These are phyloP conservation scores for Linderniella brevidens DNA, from an alignment of 257 asterid species.

Conservation along the genomic window DNA sequence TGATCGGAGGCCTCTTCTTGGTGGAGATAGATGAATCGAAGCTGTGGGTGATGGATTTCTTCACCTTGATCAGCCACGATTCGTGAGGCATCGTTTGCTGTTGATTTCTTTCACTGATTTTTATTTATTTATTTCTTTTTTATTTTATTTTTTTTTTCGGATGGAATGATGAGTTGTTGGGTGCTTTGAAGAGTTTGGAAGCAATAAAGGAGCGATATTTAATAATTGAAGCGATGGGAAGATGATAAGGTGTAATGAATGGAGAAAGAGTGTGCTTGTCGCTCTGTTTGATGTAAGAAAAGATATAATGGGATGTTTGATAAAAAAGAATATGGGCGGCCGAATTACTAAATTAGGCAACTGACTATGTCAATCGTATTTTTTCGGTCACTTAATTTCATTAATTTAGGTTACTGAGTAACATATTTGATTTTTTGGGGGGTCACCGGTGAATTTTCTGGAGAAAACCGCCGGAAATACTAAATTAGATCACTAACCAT, in stretches of 20 bases:
- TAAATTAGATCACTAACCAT: too few species aligned
- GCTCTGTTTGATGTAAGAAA: slow-evolving; percentile 30
- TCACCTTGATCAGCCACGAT: slow-evolving; percentile 61
- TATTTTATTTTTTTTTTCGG: too few species aligned
- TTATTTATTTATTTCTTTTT: slow-evolving; percentile 5
- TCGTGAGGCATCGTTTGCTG: slow-evolving; percentile 36
- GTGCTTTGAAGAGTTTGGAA: too few species aligned
- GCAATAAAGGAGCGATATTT: too few species aligned
- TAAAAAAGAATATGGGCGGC: slow-evolving; percentile 4
- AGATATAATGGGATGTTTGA: slow-evolving; percentile 50
- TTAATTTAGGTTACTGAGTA: too few species aligned
- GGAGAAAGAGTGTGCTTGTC: slow-evolving; percentile 20
- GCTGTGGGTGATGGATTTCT: slow-evolving; percentile 32
- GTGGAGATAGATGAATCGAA: slow-evolving; percentile 26
- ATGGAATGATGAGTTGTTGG: too few species aligned
- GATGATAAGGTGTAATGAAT: slow-evolving; percentile 23
- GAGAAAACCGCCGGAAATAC: too few species aligned
- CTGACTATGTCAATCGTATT: too few species aligned
- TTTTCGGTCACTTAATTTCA: too few species aligned
- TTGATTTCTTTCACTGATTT: slow-evolving; percentile 10
- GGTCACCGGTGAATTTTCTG: too few species aligned
- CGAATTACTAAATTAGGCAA: too few species aligned
- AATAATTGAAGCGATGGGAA: slow-evolving; percentile 3
- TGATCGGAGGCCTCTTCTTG: slow-evolving; percentile 11
- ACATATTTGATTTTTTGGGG: too few species aligned